Conservation (phyloP, 2,329 filamentous ascomycete species). For the Parascedosporium putredinis region DNA sequence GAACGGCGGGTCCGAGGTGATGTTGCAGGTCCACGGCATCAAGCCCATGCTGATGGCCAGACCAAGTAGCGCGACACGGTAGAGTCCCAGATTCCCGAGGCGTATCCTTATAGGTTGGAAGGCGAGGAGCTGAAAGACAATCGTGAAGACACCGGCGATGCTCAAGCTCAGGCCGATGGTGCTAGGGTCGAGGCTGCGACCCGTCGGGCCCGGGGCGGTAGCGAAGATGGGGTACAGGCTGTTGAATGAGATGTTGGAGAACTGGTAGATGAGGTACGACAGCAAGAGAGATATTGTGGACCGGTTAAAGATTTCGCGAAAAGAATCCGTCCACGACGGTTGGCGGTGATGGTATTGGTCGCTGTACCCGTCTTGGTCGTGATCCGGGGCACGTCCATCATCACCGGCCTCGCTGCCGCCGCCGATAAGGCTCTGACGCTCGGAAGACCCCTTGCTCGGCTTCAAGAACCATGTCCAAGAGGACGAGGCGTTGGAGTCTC, state of each 20-base stretch:
- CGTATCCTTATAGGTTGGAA: slow-evolving; percentile 70
- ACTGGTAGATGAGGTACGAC: slow-evolving; percentile 87
- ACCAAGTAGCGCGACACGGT: slow-evolving; percentile 65
- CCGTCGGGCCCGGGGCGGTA: slow-evolving; percentile 62
- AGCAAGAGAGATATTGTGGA: slow-evolving; percentile 73
- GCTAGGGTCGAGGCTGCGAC: slow-evolving; percentile 62
- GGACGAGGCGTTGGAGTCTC: background rate
- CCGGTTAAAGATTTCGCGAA: slow-evolving; percentile 57
- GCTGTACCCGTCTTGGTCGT: background rate
- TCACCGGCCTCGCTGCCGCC: background rate
- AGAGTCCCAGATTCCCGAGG: slow-evolving; percentile 78
- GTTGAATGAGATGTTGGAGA: slow-evolving; percentile 92
- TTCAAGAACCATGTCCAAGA: background rate
- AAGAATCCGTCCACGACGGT: slow-evolving; percentile 14
- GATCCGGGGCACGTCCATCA: background rate
- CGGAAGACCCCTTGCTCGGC: background rate
- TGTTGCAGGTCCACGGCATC: slow-evolving; percentile 85
- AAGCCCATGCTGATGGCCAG: slow-evolving; percentile 74
- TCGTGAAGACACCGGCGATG: slow-evolving; percentile 74
- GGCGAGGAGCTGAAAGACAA: slow-evolving; percentile 77
- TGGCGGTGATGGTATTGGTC: background rate
- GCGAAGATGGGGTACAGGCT: slow-evolving; percentile 91
- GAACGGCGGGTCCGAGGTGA: slow-evolving; percentile 44
- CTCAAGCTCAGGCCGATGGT: slow-evolving; percentile 81
- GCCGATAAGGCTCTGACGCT: background rate